Conservation (phyloP, 345 rosid species). For the Citrus medica region DNA sequence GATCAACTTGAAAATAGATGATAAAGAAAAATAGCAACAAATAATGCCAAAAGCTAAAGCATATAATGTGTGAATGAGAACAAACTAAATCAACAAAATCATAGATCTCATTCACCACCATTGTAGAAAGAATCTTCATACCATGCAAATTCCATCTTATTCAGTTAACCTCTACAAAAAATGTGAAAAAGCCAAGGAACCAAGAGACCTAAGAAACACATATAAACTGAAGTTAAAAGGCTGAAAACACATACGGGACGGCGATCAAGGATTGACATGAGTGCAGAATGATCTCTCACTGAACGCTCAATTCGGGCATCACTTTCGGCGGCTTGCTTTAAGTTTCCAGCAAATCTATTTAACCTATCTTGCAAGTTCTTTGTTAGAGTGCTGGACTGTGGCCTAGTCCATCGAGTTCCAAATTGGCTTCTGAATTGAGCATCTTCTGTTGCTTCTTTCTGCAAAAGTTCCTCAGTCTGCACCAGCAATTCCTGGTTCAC, state of each 20-base stretch:
- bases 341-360: conserved; percentile 85
- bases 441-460: conserved; percentile 95
- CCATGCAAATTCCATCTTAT: neutral
- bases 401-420: conserved; percentile 99
- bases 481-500: conserved; percentile 90
- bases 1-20: neutral
- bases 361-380: conserved; percentile 95
- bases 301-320: conserved; percentile 93
- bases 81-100: neutral
- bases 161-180: neutral
- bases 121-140: neutral
- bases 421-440: conserved; percentile 92
- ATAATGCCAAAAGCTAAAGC: conserved; percentile 8
- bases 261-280: conserved; percentile 89
- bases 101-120: neutral
- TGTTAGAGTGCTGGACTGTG: conserved; percentile 93
- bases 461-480: conserved; percentile 93
- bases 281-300: conserved; percentile 71
- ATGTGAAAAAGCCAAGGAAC: neutral
- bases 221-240: neutral
- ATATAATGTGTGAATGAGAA: neutral
- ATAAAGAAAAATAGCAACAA: neutral
- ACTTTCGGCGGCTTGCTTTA: conserved; percentile 98
- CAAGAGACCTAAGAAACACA: neutral
- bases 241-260: conserved; percentile 59